Evolutionary conservation across 768 basidiomycete species (phyloP).

Genomic region (Infundibulicybe gibba): DNA sequence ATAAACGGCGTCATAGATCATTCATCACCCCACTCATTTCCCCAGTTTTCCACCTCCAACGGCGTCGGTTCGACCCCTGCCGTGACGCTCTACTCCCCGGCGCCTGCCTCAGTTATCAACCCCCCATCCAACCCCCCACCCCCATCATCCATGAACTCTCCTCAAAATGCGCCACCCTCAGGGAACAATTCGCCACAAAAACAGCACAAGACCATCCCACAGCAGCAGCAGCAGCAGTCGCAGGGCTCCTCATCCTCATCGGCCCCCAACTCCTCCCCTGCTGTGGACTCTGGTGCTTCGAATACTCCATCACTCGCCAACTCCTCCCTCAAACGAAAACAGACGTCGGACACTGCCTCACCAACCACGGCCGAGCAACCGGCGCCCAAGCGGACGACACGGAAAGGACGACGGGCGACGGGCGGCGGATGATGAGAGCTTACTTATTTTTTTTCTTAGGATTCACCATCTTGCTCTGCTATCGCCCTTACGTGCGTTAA

Average conservation of each 20-base stretch:
- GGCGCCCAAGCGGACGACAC: slow-evolving; percentile 43
- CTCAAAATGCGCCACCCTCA: slow-evolving; percentile 48
- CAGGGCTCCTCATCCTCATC: slow-evolving; percentile 27
- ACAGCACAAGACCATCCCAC: slow-evolving; percentile 56
- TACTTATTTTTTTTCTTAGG: slow-evolving; percentile 18
- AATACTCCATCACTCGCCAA: slow-evolving; percentile 48
- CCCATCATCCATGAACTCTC: slow-evolving; percentile 36
- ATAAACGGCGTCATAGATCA: slow-evolving; percentile 5
- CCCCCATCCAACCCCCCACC: slow-evolving; percentile 24
- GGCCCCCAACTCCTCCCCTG: slow-evolving; percentile 26
- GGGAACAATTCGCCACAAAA: slow-evolving; percentile 58
- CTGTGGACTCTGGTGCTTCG: slow-evolving; percentile 32
- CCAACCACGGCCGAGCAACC: slow-evolving; percentile 49
- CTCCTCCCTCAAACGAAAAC: slow-evolving; percentile 56
- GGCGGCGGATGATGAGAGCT: slow-evolving; percentile 34
- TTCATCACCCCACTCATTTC: slow-evolving; percentile 8
- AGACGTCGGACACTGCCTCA: slow-evolving; percentile 38
- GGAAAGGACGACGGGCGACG: slow-evolving; percentile 54
- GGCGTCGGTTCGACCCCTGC: slow-evolving; percentile 22
- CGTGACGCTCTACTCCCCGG: slow-evolving; percentile 48
- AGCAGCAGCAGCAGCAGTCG: slow-evolving; percentile 16
- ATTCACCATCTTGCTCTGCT: slow-evolving; percentile 14
- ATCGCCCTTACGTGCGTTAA: slow-evolving; percentile 10
- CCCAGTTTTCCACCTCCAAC: slow-evolving; percentile 12
- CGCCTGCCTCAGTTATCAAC: slow-evolving; percentile 43